Conservation (phyloP, 1,284 basidiomycete genomes). For the Sporisorium graminicola region DNA sequence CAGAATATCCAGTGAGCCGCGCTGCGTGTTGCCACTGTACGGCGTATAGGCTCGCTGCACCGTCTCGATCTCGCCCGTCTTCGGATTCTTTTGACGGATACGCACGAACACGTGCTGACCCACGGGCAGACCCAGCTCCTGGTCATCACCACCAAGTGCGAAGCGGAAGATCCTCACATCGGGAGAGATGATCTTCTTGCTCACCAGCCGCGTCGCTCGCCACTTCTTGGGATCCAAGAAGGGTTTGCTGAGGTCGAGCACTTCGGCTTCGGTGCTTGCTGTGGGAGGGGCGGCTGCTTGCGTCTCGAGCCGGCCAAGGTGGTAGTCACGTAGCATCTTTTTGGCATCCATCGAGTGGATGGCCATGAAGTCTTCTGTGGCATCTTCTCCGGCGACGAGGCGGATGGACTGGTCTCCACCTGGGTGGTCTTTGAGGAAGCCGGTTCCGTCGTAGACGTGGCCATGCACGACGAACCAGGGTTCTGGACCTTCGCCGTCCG, state of each 20-base stretch:
- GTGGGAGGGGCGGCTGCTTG: conserved; percentile 1
- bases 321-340: conserved; percentile 73
- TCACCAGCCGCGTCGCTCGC: conserved; percentile 73
- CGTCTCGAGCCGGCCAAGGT: conserved; percentile 46
- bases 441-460: conserved; percentile 74
- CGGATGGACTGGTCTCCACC: conserved; percentile 77
- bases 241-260: conserved; percentile 51
- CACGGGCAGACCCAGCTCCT: conserved; percentile 75
- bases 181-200: conserved; percentile 72
- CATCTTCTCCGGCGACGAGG: conserved; percentile 77
- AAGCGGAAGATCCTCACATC: conserved; percentile 76
- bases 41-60: conserved; percentile 79
- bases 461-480: conserved; percentile 78
- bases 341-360: conserved; percentile 75
- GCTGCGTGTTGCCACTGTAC: conserved; percentile 72
- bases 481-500: conserved; percentile 68
- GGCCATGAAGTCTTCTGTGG: conserved; percentile 77
- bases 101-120: conserved; percentile 76
- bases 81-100: conserved; percentile 63
- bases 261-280: conserved; percentile 21
- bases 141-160: conserved; percentile 72
- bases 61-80: conserved; percentile 72
- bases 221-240: conserved; percentile 75
- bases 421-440: conserved; percentile 76
- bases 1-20: conserved; percentile 73